Evolutionary conservation across 768 basidiomycete species (phyloP).

Genomic region (Lentinula boryana): DNA sequence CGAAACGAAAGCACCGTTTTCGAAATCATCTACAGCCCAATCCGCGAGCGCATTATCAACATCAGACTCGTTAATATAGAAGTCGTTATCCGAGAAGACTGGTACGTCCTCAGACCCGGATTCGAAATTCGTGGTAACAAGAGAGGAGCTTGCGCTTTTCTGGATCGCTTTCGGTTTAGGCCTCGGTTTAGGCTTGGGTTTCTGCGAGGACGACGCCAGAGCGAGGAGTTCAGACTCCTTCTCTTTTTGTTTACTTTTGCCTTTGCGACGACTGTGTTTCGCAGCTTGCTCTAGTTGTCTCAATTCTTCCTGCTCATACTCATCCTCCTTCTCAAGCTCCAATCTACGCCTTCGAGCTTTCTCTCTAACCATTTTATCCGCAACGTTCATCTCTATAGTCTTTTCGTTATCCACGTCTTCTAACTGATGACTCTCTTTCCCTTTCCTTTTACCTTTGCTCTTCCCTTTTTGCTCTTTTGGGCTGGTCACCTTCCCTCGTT

Average conservation of each 20-base stretch:
- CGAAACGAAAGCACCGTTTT: neutral
- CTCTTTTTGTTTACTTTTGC: conserved; percentile 11
- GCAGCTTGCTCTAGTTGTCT: conserved; percentile 11
- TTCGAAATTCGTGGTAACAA: conserved; percentile 2
- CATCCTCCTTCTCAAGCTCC: conserved; percentile 41
- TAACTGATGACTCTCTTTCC: neutral
- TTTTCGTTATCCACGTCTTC: conserved; percentile 3
- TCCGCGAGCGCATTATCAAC: neutral
- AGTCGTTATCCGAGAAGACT: neutral
- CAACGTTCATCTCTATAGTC: conserved; percentile 33
- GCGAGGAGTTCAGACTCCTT: neutral
- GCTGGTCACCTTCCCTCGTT: conserved; percentile 22
- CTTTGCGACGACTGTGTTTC: conserved; percentile 9
- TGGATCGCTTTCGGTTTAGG: conserved; percentile 2
- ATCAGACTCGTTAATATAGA: neutral
- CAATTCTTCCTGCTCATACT: conserved; percentile 15
- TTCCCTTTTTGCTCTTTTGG: conserved; percentile 13
- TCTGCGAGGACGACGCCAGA: neutral
- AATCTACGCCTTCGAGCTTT: conserved; percentile 44
- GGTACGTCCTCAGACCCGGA: neutral
- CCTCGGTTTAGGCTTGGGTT: conserved; percentile 1
- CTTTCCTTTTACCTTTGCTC: conserved; percentile 7
- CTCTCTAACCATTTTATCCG: conserved; percentile 49
- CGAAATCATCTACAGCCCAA: neutral
- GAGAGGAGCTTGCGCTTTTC: neutral